Conservation (phyloP, 305 asterid genomes). For the Fraxinus dipetala region DNA sequence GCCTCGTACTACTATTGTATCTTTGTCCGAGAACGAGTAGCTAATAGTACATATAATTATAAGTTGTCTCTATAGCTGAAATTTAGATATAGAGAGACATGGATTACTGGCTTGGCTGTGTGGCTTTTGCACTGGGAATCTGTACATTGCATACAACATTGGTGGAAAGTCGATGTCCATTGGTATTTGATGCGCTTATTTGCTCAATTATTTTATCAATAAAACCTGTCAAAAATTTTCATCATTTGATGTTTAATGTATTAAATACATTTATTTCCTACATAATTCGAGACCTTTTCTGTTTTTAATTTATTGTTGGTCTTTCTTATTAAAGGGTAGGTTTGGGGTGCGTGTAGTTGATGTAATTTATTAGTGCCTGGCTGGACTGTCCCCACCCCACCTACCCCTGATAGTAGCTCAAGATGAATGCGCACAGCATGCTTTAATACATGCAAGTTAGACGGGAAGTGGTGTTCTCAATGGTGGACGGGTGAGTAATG, state of each 20-base stretch:
- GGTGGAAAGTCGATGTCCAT: not conserved
- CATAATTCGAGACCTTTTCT: not conserved
- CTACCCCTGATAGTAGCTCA: not conserved
- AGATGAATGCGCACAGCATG: not conserved
- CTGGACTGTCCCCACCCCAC: not conserved
- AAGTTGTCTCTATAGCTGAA: conserved; percentile 28
- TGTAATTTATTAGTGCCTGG: not conserved
- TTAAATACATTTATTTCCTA: not conserved
- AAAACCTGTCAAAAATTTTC: not conserved
- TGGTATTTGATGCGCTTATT: not conserved
- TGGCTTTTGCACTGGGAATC: not conserved
- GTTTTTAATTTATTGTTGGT: not conserved
- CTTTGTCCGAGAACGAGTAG: conserved; percentile 30
- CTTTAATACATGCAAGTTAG: not conserved
- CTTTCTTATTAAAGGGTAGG: not conserved
- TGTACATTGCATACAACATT: not conserved
- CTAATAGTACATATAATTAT: conserved; percentile 33
- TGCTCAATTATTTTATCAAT: conserved; percentile 18
- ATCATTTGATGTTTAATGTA: not conserved
- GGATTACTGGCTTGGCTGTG: conserved; percentile 7
- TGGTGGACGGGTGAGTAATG: not conserved
- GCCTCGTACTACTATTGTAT: conserved; percentile 20
- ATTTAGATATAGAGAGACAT: conserved; percentile 27
- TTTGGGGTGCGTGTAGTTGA: not conserved
- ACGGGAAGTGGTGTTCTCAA: not conserved